Conservation (phyloP, 768 basidiomycete species). For the Macrolepiota albuminosa region DNA sequence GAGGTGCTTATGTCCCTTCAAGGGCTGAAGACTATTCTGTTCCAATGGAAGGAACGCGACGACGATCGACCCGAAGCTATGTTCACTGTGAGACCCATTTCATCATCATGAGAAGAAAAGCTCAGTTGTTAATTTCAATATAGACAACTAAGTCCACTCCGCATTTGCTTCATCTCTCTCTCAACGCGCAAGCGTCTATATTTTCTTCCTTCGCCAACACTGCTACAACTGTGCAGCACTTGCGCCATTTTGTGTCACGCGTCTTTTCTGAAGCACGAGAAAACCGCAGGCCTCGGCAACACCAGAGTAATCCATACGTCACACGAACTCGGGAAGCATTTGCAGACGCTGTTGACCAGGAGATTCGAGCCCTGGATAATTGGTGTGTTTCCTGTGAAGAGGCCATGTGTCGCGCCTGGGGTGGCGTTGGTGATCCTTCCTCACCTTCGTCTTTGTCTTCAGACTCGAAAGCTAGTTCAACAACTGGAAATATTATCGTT, state of each 20-base stretch:
- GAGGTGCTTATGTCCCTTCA: constrained; percentile 75
- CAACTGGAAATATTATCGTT: constrained; percentile 40
- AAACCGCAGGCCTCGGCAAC: neutral
- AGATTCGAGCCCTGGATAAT: constrained; percentile 51
- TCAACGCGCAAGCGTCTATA: constrained; percentile 61
- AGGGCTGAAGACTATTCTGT: constrained; percentile 60
- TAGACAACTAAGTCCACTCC: constrained; percentile 53
- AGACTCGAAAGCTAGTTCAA: constrained; percentile 12
- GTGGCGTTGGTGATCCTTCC: constrained; percentile 25
- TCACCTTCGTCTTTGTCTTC: neutral
- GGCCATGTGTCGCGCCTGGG: constrained; percentile 54
- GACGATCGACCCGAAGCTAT: constrained; percentile 9
- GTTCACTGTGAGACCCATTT: constrained; percentile 26
- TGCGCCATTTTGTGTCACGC: constrained; percentile 2
- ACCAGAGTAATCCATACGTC: constrained; percentile 16
- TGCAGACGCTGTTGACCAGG: constrained; percentile 63
- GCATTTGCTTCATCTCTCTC: constrained; percentile 62
- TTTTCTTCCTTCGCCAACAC: constrained; percentile 50
- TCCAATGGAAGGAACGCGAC: constrained; percentile 29
- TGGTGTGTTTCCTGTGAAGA: constrained; percentile 75
- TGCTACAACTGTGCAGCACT: constrained; percentile 41
- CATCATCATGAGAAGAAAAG: neutral
- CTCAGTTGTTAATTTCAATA: neutral
- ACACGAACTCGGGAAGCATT: constrained; percentile 79
- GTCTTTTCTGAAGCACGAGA: constrained; percentile 2